Base-by-base conservation (phyloP, 768 basidiomycete genomes). In the Lyophyllum decastes region DNA sequence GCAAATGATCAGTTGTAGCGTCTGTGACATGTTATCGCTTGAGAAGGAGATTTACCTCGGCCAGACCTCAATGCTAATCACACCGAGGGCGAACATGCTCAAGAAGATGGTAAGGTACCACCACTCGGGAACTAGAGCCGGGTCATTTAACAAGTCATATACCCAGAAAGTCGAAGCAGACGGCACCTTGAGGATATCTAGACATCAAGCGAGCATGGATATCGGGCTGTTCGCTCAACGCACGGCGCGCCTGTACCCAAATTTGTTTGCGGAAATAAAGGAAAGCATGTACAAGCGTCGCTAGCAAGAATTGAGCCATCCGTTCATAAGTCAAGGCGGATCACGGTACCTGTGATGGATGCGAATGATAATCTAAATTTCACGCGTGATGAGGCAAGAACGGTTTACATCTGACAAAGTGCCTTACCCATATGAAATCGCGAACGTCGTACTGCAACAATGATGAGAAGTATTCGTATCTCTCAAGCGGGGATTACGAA, bases 161-260 rank as follows among this genome's bases (percentile, higher is more conserved):
- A n/a, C n/a, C 12, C 11, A 17, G 19, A 47, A 16, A 14, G 16
- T 6, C 21, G 30, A 40, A 43, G 10, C 16, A 24, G 34, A n/a
- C 6, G 25, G 46, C 25, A 60, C 62, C 62, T 66, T 88, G 89
- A 2, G 76, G 79, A 68, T 94, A 94, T 45, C 74, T 71, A 8
- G 80, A 78, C 92, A 94, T 94, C 44, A 94, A 76, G n/a, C 90
- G 83, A 19, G 90, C 89, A 62, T 94, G 92, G 60, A 94, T 84
- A 73, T 94, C 92, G 1, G 88, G 86, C 64, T 93, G 90, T 65
- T 93, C 92, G 47, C 79, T 72, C 71, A 92, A 80, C 12, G 90
- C 81, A 52, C 86, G 82, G 49, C 85, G 84, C 35, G 85, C 74
- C 69, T 92, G 90, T 0, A 70, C 73, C 85, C 82, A 87, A 54